Conservation (phyloP, 768 basidiomycete genomes). For the Paxillus rubicundulus region DNA sequence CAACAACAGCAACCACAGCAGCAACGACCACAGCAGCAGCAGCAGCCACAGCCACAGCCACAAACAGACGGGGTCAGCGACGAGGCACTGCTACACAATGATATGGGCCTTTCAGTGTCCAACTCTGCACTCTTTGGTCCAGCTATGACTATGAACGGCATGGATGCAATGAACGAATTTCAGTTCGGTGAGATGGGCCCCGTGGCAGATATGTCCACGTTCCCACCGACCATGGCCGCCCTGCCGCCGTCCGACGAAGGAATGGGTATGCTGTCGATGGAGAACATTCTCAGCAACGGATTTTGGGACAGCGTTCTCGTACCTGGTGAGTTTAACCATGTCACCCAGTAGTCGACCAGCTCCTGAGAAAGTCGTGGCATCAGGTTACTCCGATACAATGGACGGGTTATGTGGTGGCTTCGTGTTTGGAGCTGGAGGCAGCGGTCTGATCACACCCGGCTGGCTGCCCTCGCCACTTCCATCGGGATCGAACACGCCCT, state of each 20-base stretch:
- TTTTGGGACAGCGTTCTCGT: slow-evolving; percentile 91
- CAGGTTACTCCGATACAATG: slow-evolving; percentile 77
- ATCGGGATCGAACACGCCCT: slow-evolving; percentile 51
- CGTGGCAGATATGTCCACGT: slow-evolving; percentile 75
- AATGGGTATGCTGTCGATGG: slow-evolving; percentile 67
- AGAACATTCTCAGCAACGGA: slow-evolving; percentile 70
- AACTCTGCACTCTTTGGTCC: slow-evolving; percentile 19
- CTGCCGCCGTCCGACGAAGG: slow-evolving; percentile 39
- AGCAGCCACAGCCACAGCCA: slow-evolving; percentile 16
- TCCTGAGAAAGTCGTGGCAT: slow-evolving; percentile 1
- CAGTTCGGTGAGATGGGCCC: slow-evolving; percentile 86
- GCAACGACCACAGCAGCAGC: slow-evolving; percentile 17
- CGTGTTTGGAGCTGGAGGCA: slow-evolving; percentile 80
- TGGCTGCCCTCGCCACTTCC: slow-evolving; percentile 57
- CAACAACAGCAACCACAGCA: slow-evolving; percentile 8
- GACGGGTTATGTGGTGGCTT: slow-evolving; percentile 85
- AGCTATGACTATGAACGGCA: slow-evolving; percentile 19
- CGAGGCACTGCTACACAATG: slow-evolving; percentile 21
- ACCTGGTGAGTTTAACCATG: slow-evolving; percentile 55
- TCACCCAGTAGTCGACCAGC: slow-evolving; percentile 2
- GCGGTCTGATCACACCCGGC: slow-evolving; percentile 77
- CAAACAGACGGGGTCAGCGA: slow-evolving; percentile 19
- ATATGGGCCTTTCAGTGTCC: slow-evolving; percentile 24
- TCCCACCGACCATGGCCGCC: slow-evolving; percentile 84
- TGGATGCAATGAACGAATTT: slow-evolving; percentile 48